A percentile compares a stretch with the other conserved stretches of the same genome.
These are phyloP conservation scores for Aspergillus sp. DNA, from an alignment of 2,329 filamentous ascomycete species.

Conservation along the genomic window DNA sequence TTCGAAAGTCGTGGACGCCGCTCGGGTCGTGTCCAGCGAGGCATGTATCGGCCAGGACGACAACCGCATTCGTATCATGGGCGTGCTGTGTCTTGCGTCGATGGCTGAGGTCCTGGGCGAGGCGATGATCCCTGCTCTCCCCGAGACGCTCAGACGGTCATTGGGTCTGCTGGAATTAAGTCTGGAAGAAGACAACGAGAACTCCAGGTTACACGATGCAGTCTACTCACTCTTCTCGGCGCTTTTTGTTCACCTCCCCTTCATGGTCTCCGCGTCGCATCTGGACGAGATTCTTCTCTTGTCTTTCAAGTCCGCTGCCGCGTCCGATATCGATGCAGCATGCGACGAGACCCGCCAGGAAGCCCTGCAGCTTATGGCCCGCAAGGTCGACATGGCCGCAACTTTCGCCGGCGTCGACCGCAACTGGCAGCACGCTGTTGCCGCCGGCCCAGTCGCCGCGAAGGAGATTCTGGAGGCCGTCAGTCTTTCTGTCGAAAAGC, in stretches of 20 bases:
- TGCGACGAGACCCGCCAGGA: constrained; percentile 58
- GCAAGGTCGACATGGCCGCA: constrained; percentile 67
- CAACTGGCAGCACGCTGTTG: constrained; percentile 61
- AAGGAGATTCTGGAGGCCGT: constrained; percentile 63
- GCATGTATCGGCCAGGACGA: constrained; percentile 69
- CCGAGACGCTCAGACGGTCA: constrained; percentile 62
- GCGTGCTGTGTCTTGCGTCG: constrained; percentile 80
- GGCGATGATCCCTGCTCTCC: constrained; percentile 74
- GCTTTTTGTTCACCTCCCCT: constrained; percentile 74
- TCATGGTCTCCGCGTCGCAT: constrained; percentile 72
- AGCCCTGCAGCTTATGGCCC: constrained; percentile 66
- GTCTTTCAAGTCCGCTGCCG: constrained; percentile 62
- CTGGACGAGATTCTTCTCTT: constrained; percentile 63
- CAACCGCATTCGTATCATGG: constrained; percentile 66
- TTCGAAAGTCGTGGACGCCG: constrained; percentile 65
- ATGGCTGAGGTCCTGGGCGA: constrained; percentile 82
- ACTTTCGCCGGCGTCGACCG: constrained; percentile 64
- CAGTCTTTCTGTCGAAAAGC: constrained; percentile 62
- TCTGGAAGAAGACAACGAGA: constrained; percentile 45
- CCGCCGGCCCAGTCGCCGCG: constrained; percentile 55
- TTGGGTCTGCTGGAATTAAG: constrained; percentile 63
- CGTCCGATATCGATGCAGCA: constrained; percentile 50
- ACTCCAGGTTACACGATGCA: constrained; percentile 67
- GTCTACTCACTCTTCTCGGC: constrained; percentile 71
- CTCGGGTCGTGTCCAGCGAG: constrained; percentile 65